Percentiles rank a stretch among this genome's conserved stretches.
Conservation (phyloP, 2,329 filamentous ascomycete genomes). For the Emmonsia crescens region DNA sequence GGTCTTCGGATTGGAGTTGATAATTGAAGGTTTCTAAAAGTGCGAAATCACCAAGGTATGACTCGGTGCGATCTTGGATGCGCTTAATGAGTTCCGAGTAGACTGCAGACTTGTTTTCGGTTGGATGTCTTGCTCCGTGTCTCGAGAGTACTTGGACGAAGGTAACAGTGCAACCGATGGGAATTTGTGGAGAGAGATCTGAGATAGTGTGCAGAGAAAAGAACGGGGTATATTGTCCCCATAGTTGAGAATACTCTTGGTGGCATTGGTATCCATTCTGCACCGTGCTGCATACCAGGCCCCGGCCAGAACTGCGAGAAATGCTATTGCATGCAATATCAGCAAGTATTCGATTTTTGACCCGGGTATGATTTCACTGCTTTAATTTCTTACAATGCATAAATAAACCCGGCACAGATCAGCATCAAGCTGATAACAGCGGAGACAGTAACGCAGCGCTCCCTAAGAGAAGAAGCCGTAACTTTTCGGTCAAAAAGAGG, state of each 20-base stretch:
- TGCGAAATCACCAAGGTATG: slow-evolving; percentile 52
- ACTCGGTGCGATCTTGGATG: slow-evolving; percentile 49
- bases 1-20: slow-evolving; percentile 55
- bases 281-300: slow-evolving; percentile 41
- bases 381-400: background rate
- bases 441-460: background rate
- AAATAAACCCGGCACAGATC: background rate
- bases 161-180: slow-evolving; percentile 59
- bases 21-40: slow-evolving; percentile 67
- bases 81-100: slow-evolving; percentile 56
- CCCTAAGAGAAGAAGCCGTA: background rate
- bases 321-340: background rate
- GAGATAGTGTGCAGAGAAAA: slow-evolving; percentile 56
- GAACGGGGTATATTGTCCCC: slow-evolving; percentile 84
- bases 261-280: slow-evolving; percentile 53
- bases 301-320: background rate
- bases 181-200: slow-evolving; percentile 49
- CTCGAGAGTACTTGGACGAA: slow-evolving; percentile 75
- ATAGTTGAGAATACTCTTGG: slow-evolving; percentile 52
- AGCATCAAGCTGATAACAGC: background rate
- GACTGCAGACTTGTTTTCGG: slow-evolving; percentile 49
- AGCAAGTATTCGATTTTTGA: background rate
- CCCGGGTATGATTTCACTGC: background rate
- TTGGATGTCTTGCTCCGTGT: slow-evolving; percentile 77
- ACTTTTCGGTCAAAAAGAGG: background rate